Conservation (phyloP, 768 basidiomycete genomes). For the Tylopilus felleus region DNA sequence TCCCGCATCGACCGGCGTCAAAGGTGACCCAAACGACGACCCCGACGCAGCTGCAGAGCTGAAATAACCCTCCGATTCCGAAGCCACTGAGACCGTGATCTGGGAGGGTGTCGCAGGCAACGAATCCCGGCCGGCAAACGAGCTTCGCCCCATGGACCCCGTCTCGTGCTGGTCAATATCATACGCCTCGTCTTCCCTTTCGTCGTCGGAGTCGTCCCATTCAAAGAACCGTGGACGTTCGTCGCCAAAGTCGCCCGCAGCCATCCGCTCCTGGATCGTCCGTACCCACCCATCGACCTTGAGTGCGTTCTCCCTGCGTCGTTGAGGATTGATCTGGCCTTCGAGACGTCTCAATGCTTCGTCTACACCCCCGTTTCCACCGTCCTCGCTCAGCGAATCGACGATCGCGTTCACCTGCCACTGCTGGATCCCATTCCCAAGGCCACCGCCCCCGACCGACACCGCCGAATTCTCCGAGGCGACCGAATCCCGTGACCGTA, state of each 20-base stretch:
- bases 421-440: conserved; percentile 51
- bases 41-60: conserved; percentile 14
- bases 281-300: conserved; percentile 85
- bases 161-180: conserved; percentile 33
- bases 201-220: too few species aligned
- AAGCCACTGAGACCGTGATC: conserved; percentile 18
- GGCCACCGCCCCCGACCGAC: conserved; percentile 39
- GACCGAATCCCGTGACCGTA: conserved; percentile 59
- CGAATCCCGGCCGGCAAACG: conserved; percentile 2
- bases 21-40: conserved; percentile 13
- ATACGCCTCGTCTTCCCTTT: conserved; percentile 35
- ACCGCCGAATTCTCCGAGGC: conserved; percentile 40
- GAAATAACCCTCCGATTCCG: conserved; percentile 25
- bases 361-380: conserved; percentile 75
- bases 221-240: conserved; percentile 59
- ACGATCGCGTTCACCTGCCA: conserved; percentile 83
- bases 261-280: conserved; percentile 64
- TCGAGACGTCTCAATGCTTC: conserved; percentile 78
- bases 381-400: conserved; percentile 71
- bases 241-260: conserved; percentile 58
- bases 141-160: conserved; percentile 19
- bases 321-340: conserved; percentile 76
- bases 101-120: conserved; percentile 20
- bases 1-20: conserved; percentile 14
- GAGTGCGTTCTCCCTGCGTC: conserved; percentile 63